Conservation (phyloP, 345 rosid species). For the Draba incana region DNA sequence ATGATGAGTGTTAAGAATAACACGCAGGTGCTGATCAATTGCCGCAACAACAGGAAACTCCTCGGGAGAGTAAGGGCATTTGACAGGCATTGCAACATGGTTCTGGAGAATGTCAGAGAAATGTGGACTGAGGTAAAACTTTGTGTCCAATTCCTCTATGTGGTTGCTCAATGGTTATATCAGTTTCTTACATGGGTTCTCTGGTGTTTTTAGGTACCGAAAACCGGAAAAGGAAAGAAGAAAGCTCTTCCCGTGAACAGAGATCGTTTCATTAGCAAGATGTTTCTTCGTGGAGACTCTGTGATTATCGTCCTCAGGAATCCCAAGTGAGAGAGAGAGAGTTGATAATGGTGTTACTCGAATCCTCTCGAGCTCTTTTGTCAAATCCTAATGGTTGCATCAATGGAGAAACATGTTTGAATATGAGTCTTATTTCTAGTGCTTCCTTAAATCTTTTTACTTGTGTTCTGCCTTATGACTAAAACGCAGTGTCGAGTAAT, state of each 20-base stretch:
- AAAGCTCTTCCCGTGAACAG: slow-evolving; percentile 92
- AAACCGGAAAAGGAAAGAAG: slow-evolving; percentile 98
- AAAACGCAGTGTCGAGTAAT: slow-evolving; percentile 10
- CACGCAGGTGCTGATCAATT: slow-evolving; percentile 95
- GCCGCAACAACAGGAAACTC: slow-evolving; percentile 70
- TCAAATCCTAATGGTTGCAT: slow-evolving; percentile 16
- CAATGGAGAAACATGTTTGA: not conserved
- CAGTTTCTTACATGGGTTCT: not conserved
- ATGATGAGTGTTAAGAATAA: slow-evolving; percentile 98
- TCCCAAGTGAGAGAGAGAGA: slow-evolving; percentile 59
- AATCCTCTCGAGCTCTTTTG: not conserved
- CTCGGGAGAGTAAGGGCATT: slow-evolving; percentile 96
- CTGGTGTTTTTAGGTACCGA: slow-evolving; percentile 62
- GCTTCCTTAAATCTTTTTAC: not conserved
- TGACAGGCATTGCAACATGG: slow-evolving; percentile 99
- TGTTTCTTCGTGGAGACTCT: slow-evolving; percentile 98
- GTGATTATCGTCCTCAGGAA: slow-evolving; percentile 96
- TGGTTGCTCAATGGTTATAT: not conserved
- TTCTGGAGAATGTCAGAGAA: slow-evolving; percentile 97
- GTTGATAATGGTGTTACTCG: not conserved
- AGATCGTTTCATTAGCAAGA: slow-evolving; percentile 95
- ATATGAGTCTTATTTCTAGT: not conserved
- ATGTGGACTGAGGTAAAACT: slow-evolving; percentile 96
- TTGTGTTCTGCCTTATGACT: not conserved
- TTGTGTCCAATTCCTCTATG: not conserved